Conservation (phyloP, 2,329 filamentous ascomycete genomes). For the Mycosphaerella sp. region DNA sequence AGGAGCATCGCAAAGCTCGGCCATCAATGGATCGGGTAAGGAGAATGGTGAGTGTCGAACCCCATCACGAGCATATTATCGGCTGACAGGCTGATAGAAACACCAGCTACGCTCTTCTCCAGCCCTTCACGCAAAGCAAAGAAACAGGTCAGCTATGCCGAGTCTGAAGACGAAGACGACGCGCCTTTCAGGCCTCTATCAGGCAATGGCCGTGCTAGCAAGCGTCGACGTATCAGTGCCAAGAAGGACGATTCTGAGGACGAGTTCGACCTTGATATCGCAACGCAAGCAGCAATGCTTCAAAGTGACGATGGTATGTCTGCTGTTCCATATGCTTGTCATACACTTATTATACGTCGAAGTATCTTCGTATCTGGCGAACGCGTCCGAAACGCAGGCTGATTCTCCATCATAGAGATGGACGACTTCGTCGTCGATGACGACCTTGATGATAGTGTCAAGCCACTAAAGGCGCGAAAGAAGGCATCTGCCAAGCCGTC, state of each 20-base stretch:
- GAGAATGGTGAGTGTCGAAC: slow-evolving; percentile 42
- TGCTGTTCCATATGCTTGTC: not conserved
- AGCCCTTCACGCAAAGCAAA: slow-evolving; percentile 74
- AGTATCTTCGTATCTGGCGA: slow-evolving; percentile 13
- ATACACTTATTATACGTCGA: slow-evolving; percentile 20
- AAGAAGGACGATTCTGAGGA: slow-evolving; percentile 64
- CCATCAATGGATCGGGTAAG: slow-evolving; percentile 46
- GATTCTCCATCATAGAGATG: slow-evolving; percentile 50
- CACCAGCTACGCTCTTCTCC: slow-evolving; percentile 46
- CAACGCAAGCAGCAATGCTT: slow-evolving; percentile 49
- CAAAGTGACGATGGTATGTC: slow-evolving; percentile 56
- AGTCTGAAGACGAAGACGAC: slow-evolving; percentile 72
- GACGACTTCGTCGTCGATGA: slow-evolving; percentile 85
- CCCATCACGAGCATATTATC: slow-evolving; percentile 26
- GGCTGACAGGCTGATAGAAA: slow-evolving; percentile 42
- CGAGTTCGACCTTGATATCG: slow-evolving; percentile 56
- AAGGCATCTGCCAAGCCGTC: slow-evolving; percentile 49
- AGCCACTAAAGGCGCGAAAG: slow-evolving; percentile 58
- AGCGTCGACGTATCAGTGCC: slow-evolving; percentile 57
- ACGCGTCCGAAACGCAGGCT: slow-evolving; percentile 7
- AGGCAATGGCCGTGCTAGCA: slow-evolving; percentile 43
- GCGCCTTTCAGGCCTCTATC: slow-evolving; percentile 58
- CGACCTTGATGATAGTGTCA: slow-evolving; percentile 65
- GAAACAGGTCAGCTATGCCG: slow-evolving; percentile 71
- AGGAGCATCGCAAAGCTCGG: slow-evolving; percentile 43